Base-by-base conservation (phyloP, 805 yeast genomes). In the Helenozyma rhizophorensis region DNA sequence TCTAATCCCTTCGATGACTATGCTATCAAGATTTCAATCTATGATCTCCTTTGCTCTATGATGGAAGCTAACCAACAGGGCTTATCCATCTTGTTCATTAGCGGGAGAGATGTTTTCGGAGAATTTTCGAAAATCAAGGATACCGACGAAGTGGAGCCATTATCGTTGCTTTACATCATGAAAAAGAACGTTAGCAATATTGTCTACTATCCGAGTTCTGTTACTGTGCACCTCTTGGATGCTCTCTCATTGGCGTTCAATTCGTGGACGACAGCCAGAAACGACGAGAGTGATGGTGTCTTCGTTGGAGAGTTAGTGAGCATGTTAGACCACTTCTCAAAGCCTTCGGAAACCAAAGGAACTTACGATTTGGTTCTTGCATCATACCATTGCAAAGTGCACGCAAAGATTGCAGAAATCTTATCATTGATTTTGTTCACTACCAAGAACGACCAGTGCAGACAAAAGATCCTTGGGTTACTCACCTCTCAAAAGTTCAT, bases 41-140 rank as follows among this genome's bases (percentile, higher is more conserved):
- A 78, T 50, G 76, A 73, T 35, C 80, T 84, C 39, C 73, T 84
- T 33, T 70, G 86, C 15, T 68, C 84, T 0, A 76, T 82, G 3
- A 69, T 83, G 72, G 76, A 72, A 37, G 82, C 85, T 4, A 74
- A 76, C 28, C 93, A 84, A 53, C 85, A 83, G 52, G 94, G 93
- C 2, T 55, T 84, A n/a, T 70, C 89, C 0, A 77, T 81, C 29
- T 64, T 80, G 16, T 77, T 84, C 42, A 66, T 83, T 21, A 80
- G 83, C 15, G 78, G 86, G 14, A 50, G 71, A 53, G 71, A 70
- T 42, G 68, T 70, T n/a, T 66, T 65, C 36, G 62, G 62, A 4
- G 65, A 62, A 26, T 45, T 54, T 27, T 47, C 56, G 2, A 43
- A 47, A 13, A 30, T 32, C 9, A 29, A 34, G 4, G 26, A 33